A percentile compares a stretch with the other conserved stretches of the same genome.
Evolutionary conservation across 208 protist species (phyloP).

Genomic region (Leishmania major): DNA sequence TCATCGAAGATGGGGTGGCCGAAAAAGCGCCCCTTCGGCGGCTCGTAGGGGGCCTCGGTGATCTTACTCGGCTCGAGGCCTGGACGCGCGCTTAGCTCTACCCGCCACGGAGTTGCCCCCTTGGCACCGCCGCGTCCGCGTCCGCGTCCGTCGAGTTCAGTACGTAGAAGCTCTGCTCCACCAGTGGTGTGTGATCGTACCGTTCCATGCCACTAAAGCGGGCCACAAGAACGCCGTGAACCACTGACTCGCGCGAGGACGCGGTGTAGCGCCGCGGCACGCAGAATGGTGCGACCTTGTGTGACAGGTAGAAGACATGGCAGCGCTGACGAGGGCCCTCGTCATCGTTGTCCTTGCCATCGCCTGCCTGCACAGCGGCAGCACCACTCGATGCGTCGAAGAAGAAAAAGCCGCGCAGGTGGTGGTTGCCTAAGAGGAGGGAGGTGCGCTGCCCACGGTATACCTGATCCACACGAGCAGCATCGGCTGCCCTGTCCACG

Average conservation of each 20-base stretch:
- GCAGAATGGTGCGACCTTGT: slow-evolving; percentile 31
- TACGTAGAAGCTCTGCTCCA: slow-evolving; percentile 38
- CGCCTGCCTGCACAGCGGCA: neutral
- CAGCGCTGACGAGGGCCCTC: slow-evolving; percentile 13
- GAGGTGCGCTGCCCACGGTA: slow-evolving; percentile 28
- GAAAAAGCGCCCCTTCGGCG: slow-evolving; percentile 79
- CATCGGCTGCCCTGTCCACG: slow-evolving; percentile 23
- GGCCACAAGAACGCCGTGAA: slow-evolving; percentile 53
- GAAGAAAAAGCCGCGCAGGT: slow-evolving; percentile 24
- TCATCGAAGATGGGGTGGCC: slow-evolving; percentile 74
- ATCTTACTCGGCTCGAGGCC: slow-evolving; percentile 42
- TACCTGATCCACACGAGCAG: slow-evolving; percentile 37
- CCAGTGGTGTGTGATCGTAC: slow-evolving; percentile 24
- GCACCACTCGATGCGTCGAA: slow-evolving; percentile 9
- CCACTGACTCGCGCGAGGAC: slow-evolving; percentile 18
- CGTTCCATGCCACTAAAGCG: slow-evolving; percentile 51
- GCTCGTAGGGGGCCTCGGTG: slow-evolving; percentile 30
- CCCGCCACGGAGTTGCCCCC: slow-evolving; percentile 48
- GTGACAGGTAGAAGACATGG: slow-evolving; percentile 29
- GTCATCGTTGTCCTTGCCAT: neutral
- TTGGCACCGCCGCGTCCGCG: neutral
- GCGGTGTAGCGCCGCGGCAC: slow-evolving; percentile 45
- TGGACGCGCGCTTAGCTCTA: slow-evolving; percentile 44
- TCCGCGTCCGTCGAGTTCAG: slow-evolving; percentile 10
- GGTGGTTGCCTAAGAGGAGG: slow-evolving; percentile 31